Percentiles rank a stretch among this genome's conserved stretches.
phyloP scores from a whole-genome alignment of 2,329 filamentous ascomycete species.

The Macrophomina phaseolina region DNA sequence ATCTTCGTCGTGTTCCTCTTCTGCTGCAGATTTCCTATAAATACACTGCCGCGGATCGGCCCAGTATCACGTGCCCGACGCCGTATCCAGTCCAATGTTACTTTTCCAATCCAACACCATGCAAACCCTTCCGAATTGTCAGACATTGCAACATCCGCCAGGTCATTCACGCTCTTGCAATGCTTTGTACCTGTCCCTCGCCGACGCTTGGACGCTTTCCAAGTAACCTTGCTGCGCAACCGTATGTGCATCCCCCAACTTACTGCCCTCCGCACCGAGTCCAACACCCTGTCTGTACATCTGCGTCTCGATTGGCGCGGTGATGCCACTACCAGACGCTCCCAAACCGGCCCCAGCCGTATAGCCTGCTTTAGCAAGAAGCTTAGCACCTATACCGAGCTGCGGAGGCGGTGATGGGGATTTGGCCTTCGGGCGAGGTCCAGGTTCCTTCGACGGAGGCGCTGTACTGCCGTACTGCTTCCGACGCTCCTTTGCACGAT shows the following conservation, averaged over 20 bases:
- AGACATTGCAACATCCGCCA: neutral
- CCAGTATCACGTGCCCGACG: neutral
- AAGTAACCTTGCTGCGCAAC: conserved; percentile 69
- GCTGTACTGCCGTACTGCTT: conserved; percentile 17
- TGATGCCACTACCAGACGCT: conserved; percentile 66
- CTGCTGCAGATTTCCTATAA: neutral
- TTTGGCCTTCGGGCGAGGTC: conserved; percentile 38
- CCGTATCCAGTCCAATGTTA: neutral
- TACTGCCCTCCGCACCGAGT: conserved; percentile 71
- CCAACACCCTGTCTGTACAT: conserved; percentile 73
- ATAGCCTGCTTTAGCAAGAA: conserved; percentile 78
- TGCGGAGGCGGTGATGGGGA: conserved; percentile 45
- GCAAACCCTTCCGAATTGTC: neutral
- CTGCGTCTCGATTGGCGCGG: conserved; percentile 67
- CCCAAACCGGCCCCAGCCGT: conserved; percentile 69
- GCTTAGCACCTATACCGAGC: conserved; percentile 70
- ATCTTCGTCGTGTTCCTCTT: neutral
- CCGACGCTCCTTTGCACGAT: conserved; percentile 25
- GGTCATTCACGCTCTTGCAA: neutral
- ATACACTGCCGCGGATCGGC: neutral
- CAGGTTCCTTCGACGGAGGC: conserved; percentile 34
- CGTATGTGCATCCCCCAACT: conserved; percentile 70
- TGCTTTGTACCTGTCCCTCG: conserved; percentile 59
- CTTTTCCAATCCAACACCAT: neutral
- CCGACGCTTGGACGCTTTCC: conserved; percentile 68